Evolutionary conservation across 345 rosid species (phyloP).

Genomic region (Geranium brycei): DNA sequence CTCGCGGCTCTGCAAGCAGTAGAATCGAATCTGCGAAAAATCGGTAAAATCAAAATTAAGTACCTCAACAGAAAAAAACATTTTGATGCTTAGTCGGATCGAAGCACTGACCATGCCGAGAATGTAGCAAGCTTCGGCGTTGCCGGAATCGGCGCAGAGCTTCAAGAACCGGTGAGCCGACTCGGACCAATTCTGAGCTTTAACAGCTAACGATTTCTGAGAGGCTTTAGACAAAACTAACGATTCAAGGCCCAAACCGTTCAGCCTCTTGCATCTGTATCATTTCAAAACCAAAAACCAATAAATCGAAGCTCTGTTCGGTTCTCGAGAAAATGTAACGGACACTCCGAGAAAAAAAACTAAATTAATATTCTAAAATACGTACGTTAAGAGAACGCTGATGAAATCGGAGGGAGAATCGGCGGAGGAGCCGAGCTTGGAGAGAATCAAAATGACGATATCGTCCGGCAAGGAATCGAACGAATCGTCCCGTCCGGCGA

Average conservation of each 20-base stretch:
- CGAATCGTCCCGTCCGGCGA: slow-evolving; percentile 19
- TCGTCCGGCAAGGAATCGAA: slow-evolving; percentile 72
- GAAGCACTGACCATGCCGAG: slow-evolving; percentile 74
- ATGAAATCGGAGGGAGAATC: slow-evolving; percentile 58
- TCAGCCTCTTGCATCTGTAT: slow-evolving; percentile 76
- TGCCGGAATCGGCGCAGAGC: slow-evolving; percentile 75
- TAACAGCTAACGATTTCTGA: slow-evolving; percentile 37
- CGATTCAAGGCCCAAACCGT: slow-evolving; percentile 39
- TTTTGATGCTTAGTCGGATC: no score
- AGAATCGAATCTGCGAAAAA: slow-evolving; percentile 65
- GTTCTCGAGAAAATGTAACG: neutral
- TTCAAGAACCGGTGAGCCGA: slow-evolving; percentile 70
- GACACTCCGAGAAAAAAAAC: neutral
- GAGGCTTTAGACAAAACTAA: slow-evolving; percentile 55
- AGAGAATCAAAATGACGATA: slow-evolving; percentile 52
- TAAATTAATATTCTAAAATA: neutral
- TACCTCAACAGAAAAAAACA: no score
- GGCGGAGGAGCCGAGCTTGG: slow-evolving; percentile 48
- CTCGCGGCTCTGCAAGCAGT: slow-evolving; percentile 62
- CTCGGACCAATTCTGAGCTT: slow-evolving; percentile 71
- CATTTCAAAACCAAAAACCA: slow-evolving; percentile 3
- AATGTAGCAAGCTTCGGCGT: slow-evolving; percentile 76
- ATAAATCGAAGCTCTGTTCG: neutral
- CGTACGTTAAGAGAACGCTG: slow-evolving; percentile 62
- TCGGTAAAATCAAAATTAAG: neutral